Evolutionary conservation across 1,284 basidiomycete genomes (phyloP), one percentile per base, ranked within the genome.

Genomic region (Sphaerobolus stellatus): DNA sequence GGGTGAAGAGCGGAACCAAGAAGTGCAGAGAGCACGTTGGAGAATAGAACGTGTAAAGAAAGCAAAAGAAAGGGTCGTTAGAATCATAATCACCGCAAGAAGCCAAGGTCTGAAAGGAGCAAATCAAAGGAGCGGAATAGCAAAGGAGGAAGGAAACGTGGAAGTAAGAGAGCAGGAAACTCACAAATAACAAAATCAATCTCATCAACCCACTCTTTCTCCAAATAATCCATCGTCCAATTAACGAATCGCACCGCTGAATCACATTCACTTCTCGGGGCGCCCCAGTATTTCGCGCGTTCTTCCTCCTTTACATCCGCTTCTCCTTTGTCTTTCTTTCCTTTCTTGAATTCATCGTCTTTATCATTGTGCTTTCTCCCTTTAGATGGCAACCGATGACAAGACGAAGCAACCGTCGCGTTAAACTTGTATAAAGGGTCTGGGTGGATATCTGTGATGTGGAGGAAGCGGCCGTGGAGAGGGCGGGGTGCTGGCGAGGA

Each of bases 111-210:
- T n/a, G n/a, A n/a, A n/a, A n/a, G n/a, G n/a, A n/a, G n/a, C n/a
- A n/a, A n/a, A n/a, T n/a, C n/a, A n/a, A n/a, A n/a, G n/a, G n/a
- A n/a, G n/a, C n/a, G n/a, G n/a, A n/a, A n/a, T n/a, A n/a, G n/a
- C n/a, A n/a, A n/a, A n/a, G n/a, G n/a, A n/a, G n/a, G n/a, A n/a
- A n/a, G n/a, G n/a, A n/a, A n/a, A n/a, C n/a, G n/a, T 50, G 40
- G 24, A 46, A 29, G 41, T 41, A 24, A 14, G 16, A 24, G 28
- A 41, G 20, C 28, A 43, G 73, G 76, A 62, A 60, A 73, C 70
- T 58, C 50, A 84, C 91, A 94, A 41, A 95, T 77, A 24, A 95
- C 89, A 69, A 97, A 98, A 69, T 98, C 94, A 44, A 98, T 81
- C 63, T 92, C 86, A 58, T 82, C 76, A 46, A 83, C 79, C 90